These are phyloP conservation scores for Malus sieversii DNA, from an alignment of 306 rosid species.

Conservation along the genomic window DNA sequence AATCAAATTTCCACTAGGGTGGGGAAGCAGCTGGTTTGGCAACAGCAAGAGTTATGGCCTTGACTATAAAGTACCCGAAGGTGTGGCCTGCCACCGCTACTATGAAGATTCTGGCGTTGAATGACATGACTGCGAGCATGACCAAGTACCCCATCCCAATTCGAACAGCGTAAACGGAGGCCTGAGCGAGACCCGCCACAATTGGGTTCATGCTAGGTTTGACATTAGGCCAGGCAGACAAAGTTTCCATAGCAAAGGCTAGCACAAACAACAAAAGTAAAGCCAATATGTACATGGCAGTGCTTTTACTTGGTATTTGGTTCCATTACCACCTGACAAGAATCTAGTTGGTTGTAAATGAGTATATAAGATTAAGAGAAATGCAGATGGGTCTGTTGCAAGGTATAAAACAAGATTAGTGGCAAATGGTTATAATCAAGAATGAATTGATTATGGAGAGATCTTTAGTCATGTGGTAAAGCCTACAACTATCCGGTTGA, in stretches of 20 bases:
- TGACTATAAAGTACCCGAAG: conserved; percentile 47
- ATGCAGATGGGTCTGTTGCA: no score
- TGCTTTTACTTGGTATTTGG: background rate
- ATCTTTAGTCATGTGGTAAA: no score
- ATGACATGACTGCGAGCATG: conserved; percentile 77
- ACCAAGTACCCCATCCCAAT: conserved; percentile 43
- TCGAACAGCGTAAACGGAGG: conserved; percentile 28
- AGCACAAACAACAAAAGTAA: conserved; percentile 43
- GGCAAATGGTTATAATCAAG: no score
- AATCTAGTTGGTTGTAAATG: no score
- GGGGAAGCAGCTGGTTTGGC: conserved; percentile 4
- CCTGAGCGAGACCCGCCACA: conserved; percentile 13
- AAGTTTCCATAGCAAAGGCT: conserved; percentile 34
- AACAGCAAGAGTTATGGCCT: conserved; percentile 23
- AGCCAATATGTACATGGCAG: conserved; percentile 54
- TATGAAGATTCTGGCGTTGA: conserved; percentile 55
- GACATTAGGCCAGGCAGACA: conserved; percentile 28
- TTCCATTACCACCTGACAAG: no score
- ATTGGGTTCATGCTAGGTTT: conserved; percentile 14
- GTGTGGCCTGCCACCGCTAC: conserved; percentile 62
- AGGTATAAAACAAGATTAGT: no score
- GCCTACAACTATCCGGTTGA: no score
- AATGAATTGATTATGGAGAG: no score
- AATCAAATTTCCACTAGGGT: conserved; percentile 20
- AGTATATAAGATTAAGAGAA: no score